Evolutionary conservation across 2,329 filamentous ascomycete species (phyloP).

Genomic region (Penicillium sclerotigenum): DNA sequence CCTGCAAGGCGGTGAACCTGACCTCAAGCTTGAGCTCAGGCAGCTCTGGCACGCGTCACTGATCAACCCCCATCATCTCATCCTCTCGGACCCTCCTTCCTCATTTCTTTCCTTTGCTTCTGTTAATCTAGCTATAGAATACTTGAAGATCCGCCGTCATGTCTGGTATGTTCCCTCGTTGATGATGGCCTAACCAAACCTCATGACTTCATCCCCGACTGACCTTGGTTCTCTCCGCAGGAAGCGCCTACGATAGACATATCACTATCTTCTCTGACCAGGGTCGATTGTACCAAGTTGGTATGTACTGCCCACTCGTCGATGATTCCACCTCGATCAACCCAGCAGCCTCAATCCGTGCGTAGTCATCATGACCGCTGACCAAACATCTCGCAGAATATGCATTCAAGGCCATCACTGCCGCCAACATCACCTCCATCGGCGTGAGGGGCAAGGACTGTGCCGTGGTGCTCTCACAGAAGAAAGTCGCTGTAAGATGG

Average conservation of each 20-base stretch:
- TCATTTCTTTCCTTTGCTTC: slow-evolving; percentile 3
- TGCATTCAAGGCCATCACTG: slow-evolving; percentile 99
- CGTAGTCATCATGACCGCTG: slow-evolving; percentile 20
- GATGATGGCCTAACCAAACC: slow-evolving; percentile 11
- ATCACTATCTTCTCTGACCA: slow-evolving; percentile 99
- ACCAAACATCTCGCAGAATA: slow-evolving; percentile 66
- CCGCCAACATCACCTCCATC: slow-evolving; percentile 97
- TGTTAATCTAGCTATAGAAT: slow-evolving; percentile 11
- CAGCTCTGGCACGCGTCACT: slow-evolving; percentile 38
- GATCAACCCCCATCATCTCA: slow-evolving; percentile 21
- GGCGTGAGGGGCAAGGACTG: slow-evolving; percentile 95
- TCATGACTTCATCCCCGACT: slow-evolving; percentile 33
- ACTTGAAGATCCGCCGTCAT: slow-evolving; percentile 32
- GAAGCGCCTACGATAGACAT: slow-evolving; percentile 91
- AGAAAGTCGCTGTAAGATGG: slow-evolving; percentile 93
- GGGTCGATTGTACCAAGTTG: slow-evolving; percentile 98
- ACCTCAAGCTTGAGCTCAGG: slow-evolving; percentile 39
- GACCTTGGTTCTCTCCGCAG: slow-evolving; percentile 45
- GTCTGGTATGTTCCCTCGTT: slow-evolving; percentile 39
- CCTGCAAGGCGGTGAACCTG: slow-evolving; percentile 36
- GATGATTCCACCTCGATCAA: not conserved
- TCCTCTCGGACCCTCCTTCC: slow-evolving; percentile 10
- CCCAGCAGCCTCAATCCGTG: not conserved
- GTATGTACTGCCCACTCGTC: slow-evolving; percentile 48
- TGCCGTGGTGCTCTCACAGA: slow-evolving; percentile 95